These are phyloP conservation scores for Glycyrrhiza uralensis DNA, from an alignment of 306 rosid genomes.

Conservation along the genomic window DNA sequence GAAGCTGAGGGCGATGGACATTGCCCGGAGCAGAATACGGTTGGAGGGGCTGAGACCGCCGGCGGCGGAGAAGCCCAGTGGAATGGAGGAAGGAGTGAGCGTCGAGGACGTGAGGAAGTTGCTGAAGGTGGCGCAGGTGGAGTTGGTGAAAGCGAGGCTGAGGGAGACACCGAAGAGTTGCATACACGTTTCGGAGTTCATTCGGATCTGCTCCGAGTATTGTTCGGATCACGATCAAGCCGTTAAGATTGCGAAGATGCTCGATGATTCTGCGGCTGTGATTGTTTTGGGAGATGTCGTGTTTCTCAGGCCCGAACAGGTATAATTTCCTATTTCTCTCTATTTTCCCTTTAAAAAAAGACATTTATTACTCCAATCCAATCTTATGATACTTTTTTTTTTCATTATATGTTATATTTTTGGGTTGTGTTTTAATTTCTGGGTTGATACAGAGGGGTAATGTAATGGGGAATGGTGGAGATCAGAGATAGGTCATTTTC, in stretches of 20 bases:
- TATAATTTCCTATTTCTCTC: slow-evolving; percentile 20
- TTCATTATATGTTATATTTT: neutral
- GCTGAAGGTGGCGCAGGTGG: slow-evolving; percentile 57
- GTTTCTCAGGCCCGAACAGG: slow-evolving; percentile 79
- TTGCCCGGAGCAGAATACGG: slow-evolving; percentile 48
- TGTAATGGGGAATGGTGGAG: slow-evolving; percentile 33
- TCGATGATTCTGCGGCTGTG: slow-evolving; percentile 70
- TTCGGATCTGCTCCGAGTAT: slow-evolving; percentile 55
- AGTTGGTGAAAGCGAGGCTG: slow-evolving; percentile 57
- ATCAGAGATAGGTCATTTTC: slow-evolving; percentile 29
- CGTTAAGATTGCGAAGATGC: slow-evolving; percentile 47
- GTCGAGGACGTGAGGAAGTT: slow-evolving; percentile 58
- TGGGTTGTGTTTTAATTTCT: neutral
- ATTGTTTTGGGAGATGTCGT: slow-evolving; percentile 73
- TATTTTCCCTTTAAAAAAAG: neutral
- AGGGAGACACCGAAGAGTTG: slow-evolving; percentile 39
- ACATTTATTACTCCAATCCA: neutral
- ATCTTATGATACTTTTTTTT: neutral
- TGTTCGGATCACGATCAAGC: slow-evolving; percentile 55
- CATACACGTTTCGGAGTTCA: slow-evolving; percentile 52
- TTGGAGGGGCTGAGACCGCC: slow-evolving; percentile 58
- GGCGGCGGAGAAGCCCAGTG: neutral
- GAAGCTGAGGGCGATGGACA: slow-evolving; percentile 48
- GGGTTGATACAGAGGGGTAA: slow-evolving; percentile 34
- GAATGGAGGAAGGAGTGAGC: slow-evolving; percentile 12